phyloP scores from a whole-genome alignment of 371 early-diverging fungal species.

The Ecytonucleospora hepatopenaei region DNA sequence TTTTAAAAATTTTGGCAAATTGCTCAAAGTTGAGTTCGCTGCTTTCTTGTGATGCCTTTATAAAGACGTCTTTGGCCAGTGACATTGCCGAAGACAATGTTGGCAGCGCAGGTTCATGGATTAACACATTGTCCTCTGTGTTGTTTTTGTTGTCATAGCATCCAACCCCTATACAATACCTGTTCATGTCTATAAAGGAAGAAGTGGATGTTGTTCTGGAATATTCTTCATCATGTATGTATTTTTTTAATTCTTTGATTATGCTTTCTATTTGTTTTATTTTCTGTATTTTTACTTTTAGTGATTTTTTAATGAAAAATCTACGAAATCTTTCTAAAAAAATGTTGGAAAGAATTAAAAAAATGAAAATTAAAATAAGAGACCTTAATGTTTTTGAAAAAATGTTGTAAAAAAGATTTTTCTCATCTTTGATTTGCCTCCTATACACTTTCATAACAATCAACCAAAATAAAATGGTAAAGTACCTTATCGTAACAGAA shows the following conservation, averaged over 20 bases:
- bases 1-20: conserved; percentile 53
- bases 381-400: too few species aligned
- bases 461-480: too few species aligned
- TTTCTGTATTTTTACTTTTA: conserved; percentile 47
- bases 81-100: conserved; percentile 43
- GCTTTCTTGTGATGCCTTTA: conserved; percentile 33
- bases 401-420: too few species aligned
- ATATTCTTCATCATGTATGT: conserved; percentile 46
- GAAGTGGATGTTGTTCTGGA: conserved; percentile 28
- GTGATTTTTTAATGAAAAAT: conserved; percentile 40
- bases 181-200: not conserved
- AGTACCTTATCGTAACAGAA: too few species aligned
- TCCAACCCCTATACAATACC: not conserved
- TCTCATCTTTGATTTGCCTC: too few species aligned
- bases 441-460: too few species aligned
- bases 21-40: conserved; percentile 42
- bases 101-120: conserved; percentile 44
- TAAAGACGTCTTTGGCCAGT: conserved; percentile 53
- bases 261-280: conserved; percentile 52
- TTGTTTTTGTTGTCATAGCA: conserved; percentile 7
- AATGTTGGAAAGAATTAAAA: too few species aligned
- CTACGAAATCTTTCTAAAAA: conserved; percentile 45
- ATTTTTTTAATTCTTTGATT: conserved; percentile 45
- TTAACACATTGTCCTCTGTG: conserved; percentile 18
- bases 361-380: too few species aligned